These are phyloP conservation scores for Dianthus caryophyllus DNA, from an alignment of 148 eudicot genomes.

Conservation along the genomic window DNA sequence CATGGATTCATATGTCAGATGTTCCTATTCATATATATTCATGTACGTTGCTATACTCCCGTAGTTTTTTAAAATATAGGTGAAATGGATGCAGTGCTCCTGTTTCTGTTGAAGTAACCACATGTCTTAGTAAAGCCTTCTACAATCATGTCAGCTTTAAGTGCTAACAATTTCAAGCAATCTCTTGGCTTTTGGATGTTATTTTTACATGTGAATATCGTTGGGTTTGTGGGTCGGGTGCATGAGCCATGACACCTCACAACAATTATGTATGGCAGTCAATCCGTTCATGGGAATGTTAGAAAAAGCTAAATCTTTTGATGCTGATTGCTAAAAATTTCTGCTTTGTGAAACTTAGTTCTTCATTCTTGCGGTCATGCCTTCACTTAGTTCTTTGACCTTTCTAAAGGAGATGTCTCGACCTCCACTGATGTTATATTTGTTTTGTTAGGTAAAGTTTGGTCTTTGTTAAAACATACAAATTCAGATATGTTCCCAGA, in stretches of 20 bases:
- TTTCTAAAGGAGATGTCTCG: background rate
- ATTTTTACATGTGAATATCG: background rate
- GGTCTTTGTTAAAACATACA: constrained; percentile 47
- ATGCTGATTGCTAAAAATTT: background rate
- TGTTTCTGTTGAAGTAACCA: background rate
- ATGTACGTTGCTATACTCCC: background rate
- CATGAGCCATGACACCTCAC: background rate
- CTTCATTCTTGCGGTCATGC: background rate
- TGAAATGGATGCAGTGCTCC: background rate
- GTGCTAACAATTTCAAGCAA: background rate
- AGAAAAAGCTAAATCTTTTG: background rate
- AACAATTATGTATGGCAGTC: background rate
- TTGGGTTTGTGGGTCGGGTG: background rate
- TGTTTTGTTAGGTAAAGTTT: constrained; percentile 47
- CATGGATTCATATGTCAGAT: background rate
- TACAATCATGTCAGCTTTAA: background rate
- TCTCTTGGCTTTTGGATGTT: constrained; percentile 6
- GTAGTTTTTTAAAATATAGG: background rate
- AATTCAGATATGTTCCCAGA: constrained; percentile 60
- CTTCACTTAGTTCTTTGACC: background rate
- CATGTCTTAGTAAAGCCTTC: background rate
- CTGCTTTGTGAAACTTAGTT: background rate
- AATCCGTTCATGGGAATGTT: background rate
- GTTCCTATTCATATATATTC: background rate
- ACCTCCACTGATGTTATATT: background rate